Conservation (phyloP, 2,329 filamentous ascomycete species). For the Nemania abortiva region DNA sequence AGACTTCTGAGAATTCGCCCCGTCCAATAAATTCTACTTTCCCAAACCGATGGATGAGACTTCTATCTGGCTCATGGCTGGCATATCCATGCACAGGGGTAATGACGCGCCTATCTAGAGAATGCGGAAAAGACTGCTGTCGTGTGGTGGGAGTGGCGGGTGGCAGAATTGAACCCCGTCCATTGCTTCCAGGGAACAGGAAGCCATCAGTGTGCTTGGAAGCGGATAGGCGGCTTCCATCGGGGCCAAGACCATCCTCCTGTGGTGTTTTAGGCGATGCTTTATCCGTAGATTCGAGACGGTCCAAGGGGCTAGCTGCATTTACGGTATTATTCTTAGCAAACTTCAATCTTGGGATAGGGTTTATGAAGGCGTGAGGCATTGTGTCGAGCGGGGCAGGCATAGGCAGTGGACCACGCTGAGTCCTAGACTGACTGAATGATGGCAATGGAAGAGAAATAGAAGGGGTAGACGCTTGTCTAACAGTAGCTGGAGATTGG, state of each 20-base stretch:
- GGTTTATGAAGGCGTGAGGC: conserved; percentile 45
- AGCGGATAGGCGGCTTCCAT: conserved; percentile 86
- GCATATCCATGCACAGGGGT: conserved; percentile 77
- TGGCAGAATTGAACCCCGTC: conserved; percentile 60
- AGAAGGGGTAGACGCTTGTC: conserved; percentile 52
- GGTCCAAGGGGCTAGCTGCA: conserved; percentile 73
- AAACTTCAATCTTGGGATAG: conserved; percentile 57
- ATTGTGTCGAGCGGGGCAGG: conserved; percentile 53
- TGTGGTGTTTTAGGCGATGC: conserved; percentile 81
- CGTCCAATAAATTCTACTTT: conserved; percentile 84
- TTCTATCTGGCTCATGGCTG: conserved; percentile 80
- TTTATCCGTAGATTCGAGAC: conserved; percentile 62
- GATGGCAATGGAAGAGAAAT: conserved; percentile 55
- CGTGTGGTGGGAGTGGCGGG: conserved; percentile 86
- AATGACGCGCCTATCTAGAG: conserved; percentile 71
- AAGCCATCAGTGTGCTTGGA: conserved; percentile 67
- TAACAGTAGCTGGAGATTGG: conserved; percentile 51
- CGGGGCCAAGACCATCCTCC: conserved; percentile 78
- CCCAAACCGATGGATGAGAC: conserved; percentile 80
- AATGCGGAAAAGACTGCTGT: conserved; percentile 67
- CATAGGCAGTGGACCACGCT: conserved; percentile 51
- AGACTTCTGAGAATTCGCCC: conserved; percentile 95
- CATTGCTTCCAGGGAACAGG: conserved; percentile 54
- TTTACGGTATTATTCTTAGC: conserved; percentile 64
- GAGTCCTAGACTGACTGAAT: conserved; percentile 53